Evolutionary conservation across 2,329 filamentous ascomycete species (phyloP).

Genomic region (Didymella segeticola): DNA sequence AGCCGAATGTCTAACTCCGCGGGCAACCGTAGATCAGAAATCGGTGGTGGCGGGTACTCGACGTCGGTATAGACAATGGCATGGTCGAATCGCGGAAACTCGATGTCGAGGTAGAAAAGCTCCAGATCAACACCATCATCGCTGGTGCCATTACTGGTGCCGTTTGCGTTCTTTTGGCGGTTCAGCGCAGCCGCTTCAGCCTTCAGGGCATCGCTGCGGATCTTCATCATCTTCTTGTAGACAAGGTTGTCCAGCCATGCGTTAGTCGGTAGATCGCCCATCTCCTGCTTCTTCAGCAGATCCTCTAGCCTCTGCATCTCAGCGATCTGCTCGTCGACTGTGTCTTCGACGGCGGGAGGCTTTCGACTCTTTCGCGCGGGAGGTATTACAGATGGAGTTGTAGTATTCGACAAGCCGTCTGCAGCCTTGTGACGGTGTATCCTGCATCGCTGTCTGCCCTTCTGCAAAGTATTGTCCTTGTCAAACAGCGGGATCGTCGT

Average conservation of each 20-base stretch:
- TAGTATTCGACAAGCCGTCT: conserved; percentile 81
- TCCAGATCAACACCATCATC: conserved; percentile 59
- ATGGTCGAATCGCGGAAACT: conserved; percentile 94
- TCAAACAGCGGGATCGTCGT: conserved; percentile 95
- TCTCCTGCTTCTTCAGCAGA: conserved; percentile 96
- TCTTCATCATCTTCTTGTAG: conserved; percentile 85
- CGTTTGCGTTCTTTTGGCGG: conserved; percentile 27
- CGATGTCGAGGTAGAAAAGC: conserved; percentile 84
- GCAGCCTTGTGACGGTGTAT: conserved; percentile 82
- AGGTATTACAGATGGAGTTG: conserved; percentile 73
- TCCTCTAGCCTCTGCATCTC: conserved; percentile 90
- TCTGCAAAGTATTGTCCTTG: conserved; percentile 86
- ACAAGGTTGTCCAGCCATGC: conserved; percentile 97
- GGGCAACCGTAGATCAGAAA: conserved; percentile 75
- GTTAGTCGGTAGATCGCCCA: conserved; percentile 91
- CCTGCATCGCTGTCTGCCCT: conserved; percentile 89
- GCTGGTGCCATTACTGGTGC: conserved; percentile 16
- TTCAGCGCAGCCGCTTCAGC: conserved; percentile 49
- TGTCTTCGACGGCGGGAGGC: conserved; percentile 54
- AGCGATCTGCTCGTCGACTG: conserved; percentile 71
- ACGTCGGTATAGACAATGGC: conserved; percentile 94
- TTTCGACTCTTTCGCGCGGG: conserved; percentile 61
- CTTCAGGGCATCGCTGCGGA: conserved; percentile 50
- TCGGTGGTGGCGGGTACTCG: conserved; percentile 84
- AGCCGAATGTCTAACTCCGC: conserved; percentile 69